Evolutionary conservation across 768 basidiomycete species (phyloP).

Genomic region (Leccinum rimulosum): DNA sequence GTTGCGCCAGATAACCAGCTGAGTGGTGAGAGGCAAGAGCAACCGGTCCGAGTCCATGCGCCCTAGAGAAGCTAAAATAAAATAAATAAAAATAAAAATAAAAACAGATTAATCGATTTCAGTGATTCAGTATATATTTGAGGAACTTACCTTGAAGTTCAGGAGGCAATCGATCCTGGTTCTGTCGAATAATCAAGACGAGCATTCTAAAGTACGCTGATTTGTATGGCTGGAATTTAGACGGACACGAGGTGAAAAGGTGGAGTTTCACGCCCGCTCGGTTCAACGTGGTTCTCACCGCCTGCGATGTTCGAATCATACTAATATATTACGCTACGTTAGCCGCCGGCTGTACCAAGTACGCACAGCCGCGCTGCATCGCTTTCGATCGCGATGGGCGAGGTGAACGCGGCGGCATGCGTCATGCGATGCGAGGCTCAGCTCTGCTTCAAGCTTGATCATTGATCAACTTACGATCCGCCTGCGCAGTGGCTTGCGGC

Average conservation of each 20-base stretch:
- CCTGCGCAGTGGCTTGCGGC: too few relatives aligned
- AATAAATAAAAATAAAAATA: background rate
- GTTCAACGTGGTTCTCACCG: conserved; percentile 46
- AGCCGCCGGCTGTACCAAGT: too few relatives aligned
- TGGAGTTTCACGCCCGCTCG: conserved; percentile 42
- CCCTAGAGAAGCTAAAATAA: conserved; percentile 15
- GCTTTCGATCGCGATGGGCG: too few relatives aligned
- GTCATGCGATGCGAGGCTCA: too few relatives aligned
- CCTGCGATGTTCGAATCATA: conserved; percentile 29
- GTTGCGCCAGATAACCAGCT: conserved; percentile 28
- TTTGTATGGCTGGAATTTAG: conserved; percentile 41
- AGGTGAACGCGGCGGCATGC: too few relatives aligned
- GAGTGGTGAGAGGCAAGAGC: conserved; percentile 33
- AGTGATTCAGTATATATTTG: background rate
- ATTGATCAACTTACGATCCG: too few relatives aligned
- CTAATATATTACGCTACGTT: too few relatives aligned
- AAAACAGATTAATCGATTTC: background rate
- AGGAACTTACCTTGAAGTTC: conserved; percentile 28
- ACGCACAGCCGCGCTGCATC: too few relatives aligned
- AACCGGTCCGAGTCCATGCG: conserved; percentile 28
- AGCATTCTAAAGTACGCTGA: conserved; percentile 49
- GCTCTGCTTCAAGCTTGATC: too few relatives aligned
- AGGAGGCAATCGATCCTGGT: conserved; percentile 23
- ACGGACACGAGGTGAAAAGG: conserved; percentile 45
- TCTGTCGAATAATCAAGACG: conserved; percentile 37